These are phyloP conservation scores for Aegilops bicornis DNA, from an alignment of 176 grass and related monocot genomes.

Conservation along the genomic window DNA sequence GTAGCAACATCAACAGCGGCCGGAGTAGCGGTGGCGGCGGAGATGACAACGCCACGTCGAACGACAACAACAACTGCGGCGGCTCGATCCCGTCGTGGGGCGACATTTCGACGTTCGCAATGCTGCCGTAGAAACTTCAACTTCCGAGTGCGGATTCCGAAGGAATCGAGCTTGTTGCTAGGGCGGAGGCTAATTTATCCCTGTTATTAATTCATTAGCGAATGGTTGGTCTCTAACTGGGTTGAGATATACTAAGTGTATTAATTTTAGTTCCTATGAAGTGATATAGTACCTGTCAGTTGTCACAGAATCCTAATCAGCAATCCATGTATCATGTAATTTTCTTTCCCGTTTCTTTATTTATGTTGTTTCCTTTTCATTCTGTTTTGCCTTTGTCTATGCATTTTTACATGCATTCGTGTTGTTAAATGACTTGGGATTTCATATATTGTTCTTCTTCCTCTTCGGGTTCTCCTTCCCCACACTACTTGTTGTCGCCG, in stretches of 20 bases:
- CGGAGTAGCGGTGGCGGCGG: slow-evolving; percentile 26
- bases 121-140: slow-evolving; percentile 34
- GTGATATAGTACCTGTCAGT: slow-evolving; percentile 1
- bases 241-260: not conserved
- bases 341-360: not conserved
- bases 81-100: slow-evolving; percentile 36
- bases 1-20: slow-evolving; percentile 29
- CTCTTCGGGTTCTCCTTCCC: too few relatives aligned
- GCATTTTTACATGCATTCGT: not conserved
- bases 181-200: not conserved
- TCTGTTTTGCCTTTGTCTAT: not conserved
- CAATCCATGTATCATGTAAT: slow-evolving; percentile 25
- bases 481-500: too few relatives aligned
- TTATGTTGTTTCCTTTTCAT: not conserved
- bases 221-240: slow-evolving; percentile 16
- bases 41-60: slow-evolving; percentile 1
- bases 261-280: not conserved
- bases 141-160: slow-evolving; percentile 43
- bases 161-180: slow-evolving; percentile 44
- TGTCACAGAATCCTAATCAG: slow-evolving; percentile 29
- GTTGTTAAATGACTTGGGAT: not conserved
- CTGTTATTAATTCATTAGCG: slow-evolving; percentile 2
- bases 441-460: too few relatives aligned
- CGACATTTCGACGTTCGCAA: slow-evolving; percentile 50
- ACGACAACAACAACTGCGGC: slow-evolving; percentile 37